Evolutionary conservation across 2,329 filamentous ascomycete species (phyloP).

Genomic region (Botrytis medusae): DNA sequence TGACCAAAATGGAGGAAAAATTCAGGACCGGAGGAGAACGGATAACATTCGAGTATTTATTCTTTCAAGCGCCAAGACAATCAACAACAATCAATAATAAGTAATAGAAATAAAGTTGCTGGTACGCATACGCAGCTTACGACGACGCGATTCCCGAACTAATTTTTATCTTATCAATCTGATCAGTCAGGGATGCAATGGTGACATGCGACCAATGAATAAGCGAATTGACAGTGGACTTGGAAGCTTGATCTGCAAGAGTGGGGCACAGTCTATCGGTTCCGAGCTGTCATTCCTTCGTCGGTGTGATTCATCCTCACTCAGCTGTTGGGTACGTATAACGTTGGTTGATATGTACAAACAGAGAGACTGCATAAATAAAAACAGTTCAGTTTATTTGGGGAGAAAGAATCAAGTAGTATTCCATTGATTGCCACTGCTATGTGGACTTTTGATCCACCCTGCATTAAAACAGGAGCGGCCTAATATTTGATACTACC

Average conservation of each 20-base stretch:
- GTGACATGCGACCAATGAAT: background rate
- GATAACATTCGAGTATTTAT: background rate
- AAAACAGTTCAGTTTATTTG: background rate
- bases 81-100: background rate
- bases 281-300: background rate
- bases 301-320: background rate
- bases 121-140: slow-evolving; percentile 16
- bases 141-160: background rate
- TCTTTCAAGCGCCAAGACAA: background rate
- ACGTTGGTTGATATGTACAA: too few relatives aligned
- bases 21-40: background rate
- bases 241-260: background rate
- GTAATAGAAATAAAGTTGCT: slow-evolving; percentile 2
- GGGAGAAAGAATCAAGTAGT: background rate
- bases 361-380: background rate
- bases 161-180: slow-evolving; percentile 20
- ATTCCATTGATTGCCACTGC: background rate
- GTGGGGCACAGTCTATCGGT: background rate
- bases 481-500: background rate
- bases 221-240: background rate
- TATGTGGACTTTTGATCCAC: background rate
- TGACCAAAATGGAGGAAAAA: background rate
- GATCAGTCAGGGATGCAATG: slow-evolving; percentile 1
- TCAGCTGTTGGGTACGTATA: background rate
- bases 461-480: background rate